phyloP scores from a whole-genome alignment of 805 yeast species.

The Candida silvatica region DNA sequence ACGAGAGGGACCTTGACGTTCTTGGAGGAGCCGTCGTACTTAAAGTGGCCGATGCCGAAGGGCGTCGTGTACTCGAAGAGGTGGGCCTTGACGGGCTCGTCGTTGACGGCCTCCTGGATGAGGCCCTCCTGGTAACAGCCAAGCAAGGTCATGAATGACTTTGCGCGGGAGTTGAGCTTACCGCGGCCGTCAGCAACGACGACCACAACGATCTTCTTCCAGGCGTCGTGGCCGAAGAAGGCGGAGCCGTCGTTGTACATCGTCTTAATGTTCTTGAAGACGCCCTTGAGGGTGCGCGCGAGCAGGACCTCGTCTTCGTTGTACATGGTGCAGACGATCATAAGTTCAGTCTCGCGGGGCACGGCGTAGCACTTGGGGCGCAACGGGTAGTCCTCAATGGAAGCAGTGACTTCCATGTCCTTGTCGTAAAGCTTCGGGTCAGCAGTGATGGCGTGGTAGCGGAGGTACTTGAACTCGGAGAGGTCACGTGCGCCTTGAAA shows the following conservation, averaged over 20 bases:
- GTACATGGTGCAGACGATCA: slow-evolving; percentile 86
- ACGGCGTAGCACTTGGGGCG: slow-evolving; percentile 71
- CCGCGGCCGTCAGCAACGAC: slow-evolving; percentile 88
- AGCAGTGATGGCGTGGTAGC: slow-evolving; percentile 91
- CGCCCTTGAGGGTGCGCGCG: slow-evolving; percentile 83
- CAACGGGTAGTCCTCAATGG: slow-evolving; percentile 30
- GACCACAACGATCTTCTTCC: slow-evolving; percentile 88
- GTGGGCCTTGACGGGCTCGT: slow-evolving; percentile 73
- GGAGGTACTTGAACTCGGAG: slow-evolving; percentile 63
- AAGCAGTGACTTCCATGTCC: slow-evolving; percentile 36
- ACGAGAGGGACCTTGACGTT: slow-evolving; percentile 49
- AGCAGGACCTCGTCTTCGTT: slow-evolving; percentile 79
- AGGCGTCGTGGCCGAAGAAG: slow-evolving; percentile 85
- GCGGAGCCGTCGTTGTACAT: slow-evolving; percentile 52
- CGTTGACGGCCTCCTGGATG: slow-evolving; percentile 84
- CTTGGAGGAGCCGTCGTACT: slow-evolving; percentile 27
- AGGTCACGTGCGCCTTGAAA: slow-evolving; percentile 28
- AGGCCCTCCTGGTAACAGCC: slow-evolving; percentile 94
- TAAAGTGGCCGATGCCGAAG: slow-evolving; percentile 54
- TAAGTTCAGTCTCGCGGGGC: slow-evolving; percentile 75
- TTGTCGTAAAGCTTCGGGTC: slow-evolving; percentile 71
- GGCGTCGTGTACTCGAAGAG: slow-evolving; percentile 89
- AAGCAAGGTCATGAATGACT: slow-evolving; percentile 70
- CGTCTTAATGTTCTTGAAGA: slow-evolving; percentile 77
- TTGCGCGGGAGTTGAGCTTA: slow-evolving; percentile 69